phyloP scores from a whole-genome alignment of 441 rosid genomes.

The Gossypium trilobum region DNA sequence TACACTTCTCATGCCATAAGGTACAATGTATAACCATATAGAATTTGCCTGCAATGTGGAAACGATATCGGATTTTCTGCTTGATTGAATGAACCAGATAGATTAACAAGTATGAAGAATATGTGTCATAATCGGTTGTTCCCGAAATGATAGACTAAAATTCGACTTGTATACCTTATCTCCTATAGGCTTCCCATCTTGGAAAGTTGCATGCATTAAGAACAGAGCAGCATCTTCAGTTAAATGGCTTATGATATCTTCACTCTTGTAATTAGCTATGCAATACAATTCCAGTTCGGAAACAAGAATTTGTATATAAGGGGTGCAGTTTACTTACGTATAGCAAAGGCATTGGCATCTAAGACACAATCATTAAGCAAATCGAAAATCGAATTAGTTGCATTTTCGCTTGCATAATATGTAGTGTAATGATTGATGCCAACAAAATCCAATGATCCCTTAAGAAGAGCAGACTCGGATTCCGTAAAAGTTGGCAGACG shows the following conservation, averaged over 20 bases:
- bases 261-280: neutral
- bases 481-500: conserved; percentile 61
- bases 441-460: conserved; percentile 84
- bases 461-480: conserved; percentile 49
- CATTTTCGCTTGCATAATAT: conserved; percentile 44
- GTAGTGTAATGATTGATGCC: conserved; percentile 97
- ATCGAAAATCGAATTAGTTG: conserved; percentile 19
- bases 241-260: neutral
- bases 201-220: conserved; percentile 47
- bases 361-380: conserved; percentile 52
- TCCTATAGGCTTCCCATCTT: conserved; percentile 44
- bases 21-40: conserved; percentile 88
- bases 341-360: conserved; percentile 65
- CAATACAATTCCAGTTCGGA: neutral
- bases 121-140: neutral
- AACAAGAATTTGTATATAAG: neutral
- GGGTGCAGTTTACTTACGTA: conserved; percentile 42
- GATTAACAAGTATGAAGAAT: neutral
- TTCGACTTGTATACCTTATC: conserved; percentile 44
- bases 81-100: no score
- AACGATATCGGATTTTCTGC: neutral
- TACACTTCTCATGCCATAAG: conserved; percentile 73
- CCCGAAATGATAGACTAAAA: neutral
- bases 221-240: neutral
- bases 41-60: conserved; percentile 58